Conservation (phyloP, 208 protist genomes). For the Tritrichomonas foetus region DNA sequence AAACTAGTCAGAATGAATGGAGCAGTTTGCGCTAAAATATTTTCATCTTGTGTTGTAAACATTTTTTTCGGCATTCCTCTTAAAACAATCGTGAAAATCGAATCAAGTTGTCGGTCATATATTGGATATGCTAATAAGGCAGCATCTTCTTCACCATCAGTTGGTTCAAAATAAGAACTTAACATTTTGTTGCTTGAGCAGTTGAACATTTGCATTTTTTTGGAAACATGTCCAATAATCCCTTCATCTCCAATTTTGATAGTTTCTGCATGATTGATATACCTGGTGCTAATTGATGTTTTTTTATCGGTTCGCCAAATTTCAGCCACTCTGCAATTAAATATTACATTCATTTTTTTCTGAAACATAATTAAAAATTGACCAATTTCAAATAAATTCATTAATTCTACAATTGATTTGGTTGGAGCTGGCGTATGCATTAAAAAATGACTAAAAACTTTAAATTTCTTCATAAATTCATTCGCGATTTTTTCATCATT, state of each 20-base stretch:
- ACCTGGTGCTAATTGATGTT: too few species aligned
- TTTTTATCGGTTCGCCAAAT: background rate
- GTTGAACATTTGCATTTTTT: background rate
- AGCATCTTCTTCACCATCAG: background rate
- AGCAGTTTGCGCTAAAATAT: background rate
- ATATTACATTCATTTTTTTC: constrained; percentile 12
- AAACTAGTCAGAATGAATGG: background rate
- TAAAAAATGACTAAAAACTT: background rate
- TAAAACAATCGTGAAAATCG: background rate
- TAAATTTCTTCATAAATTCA: background rate
- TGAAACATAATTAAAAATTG: background rate
- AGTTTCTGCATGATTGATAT: background rate
- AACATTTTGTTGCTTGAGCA: background rate
- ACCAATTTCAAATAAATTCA: background rate
- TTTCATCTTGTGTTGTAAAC: background rate
- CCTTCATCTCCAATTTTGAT: background rate
- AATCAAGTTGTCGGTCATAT: background rate
- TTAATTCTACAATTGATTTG: background rate
- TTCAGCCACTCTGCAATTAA: background rate
- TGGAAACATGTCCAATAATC: background rate
- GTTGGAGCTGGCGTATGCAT: background rate
- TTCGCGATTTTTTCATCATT: background rate
- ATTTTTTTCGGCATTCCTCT: background rate
- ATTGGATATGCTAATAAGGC: background rate
- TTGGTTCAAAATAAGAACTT: background rate